Conservation (phyloP, 1,284 basidiomycete species). For the Leccinum pachyderme region DNA sequence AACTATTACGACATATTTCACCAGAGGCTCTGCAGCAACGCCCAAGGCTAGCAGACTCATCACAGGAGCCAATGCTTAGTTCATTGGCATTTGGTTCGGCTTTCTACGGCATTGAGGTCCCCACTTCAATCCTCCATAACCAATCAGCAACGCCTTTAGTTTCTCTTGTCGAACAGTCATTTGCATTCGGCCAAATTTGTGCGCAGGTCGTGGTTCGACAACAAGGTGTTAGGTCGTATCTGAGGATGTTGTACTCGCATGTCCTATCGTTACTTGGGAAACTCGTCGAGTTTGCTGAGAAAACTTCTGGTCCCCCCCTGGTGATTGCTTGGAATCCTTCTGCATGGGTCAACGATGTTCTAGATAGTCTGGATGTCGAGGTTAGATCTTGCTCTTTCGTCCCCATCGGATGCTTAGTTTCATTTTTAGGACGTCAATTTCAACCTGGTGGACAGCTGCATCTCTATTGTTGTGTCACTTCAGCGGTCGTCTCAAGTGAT, state of each 20-base stretch:
- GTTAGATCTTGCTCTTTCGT: conserved; percentile 36
- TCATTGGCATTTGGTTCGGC: conserved; percentile 55
- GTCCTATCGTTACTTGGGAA: conserved; percentile 49
- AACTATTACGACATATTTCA: conserved; percentile 53
- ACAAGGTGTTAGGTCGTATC: conserved; percentile 26
- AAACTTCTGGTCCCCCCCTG: conserved; percentile 30
- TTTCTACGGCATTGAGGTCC: conserved; percentile 54
- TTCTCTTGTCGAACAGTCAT: conserved; percentile 54
- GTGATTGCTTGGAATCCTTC: conserved; percentile 55
- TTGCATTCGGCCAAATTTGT: conserved; percentile 45
- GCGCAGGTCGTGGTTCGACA: conserved; percentile 39
- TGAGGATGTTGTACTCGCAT: conserved; percentile 50
- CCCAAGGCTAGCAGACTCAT: conserved; percentile 42
- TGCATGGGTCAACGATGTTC: conserved; percentile 52
- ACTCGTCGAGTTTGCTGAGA: conserved; percentile 45
- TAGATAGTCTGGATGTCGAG: conserved; percentile 51
- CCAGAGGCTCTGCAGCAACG: conserved; percentile 49
- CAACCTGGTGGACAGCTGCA: conserved; percentile 60
- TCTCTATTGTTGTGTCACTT: conserved; percentile 58
- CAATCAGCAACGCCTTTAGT: conserved; percentile 50
- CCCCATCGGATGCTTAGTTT: conserved; percentile 9
- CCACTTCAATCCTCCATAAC: conserved; percentile 17
- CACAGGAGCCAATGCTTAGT: conserved; percentile 34
- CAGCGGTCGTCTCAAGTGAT: conserved; percentile 49
- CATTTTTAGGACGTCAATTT: conserved; percentile 57